These are phyloP conservation scores for Fomitopsis schrenkii DNA, from an alignment of 1,284 basidiomycete genomes.

Conservation along the genomic window DNA sequence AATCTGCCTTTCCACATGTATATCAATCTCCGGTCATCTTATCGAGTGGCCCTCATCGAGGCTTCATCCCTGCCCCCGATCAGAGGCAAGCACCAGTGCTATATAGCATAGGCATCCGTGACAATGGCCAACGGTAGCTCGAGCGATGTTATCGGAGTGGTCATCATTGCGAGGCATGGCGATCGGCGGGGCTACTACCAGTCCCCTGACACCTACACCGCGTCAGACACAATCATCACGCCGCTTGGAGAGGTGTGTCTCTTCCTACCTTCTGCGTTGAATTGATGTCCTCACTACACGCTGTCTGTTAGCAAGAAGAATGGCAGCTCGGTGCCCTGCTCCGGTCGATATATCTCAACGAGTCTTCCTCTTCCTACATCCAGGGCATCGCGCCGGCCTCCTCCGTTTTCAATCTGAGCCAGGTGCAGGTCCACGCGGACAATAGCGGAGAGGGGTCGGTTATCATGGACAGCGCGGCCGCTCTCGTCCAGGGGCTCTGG, in stretches of 20 bases:
- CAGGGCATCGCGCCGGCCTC: slow-evolving; percentile 24
- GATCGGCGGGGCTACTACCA: slow-evolving; percentile 44
- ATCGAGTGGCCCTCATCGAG: background rate
- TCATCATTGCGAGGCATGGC: slow-evolving; percentile 48
- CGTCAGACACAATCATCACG: slow-evolving; percentile 42
- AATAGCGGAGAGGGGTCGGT: slow-evolving; percentile 48
- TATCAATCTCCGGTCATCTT: background rate
- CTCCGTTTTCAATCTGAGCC: slow-evolving; percentile 29
- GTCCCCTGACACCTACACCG: slow-evolving; percentile 36
- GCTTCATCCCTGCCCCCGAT: background rate
- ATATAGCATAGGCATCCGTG: too few species aligned
- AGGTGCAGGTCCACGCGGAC: slow-evolving; percentile 40
- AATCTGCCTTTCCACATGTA: background rate
- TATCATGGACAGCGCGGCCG: slow-evolving; percentile 44
- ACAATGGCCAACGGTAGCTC: background rate
- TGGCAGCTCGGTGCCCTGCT: slow-evolving; percentile 41
- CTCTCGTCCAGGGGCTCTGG: slow-evolving; percentile 45
- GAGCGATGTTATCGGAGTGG: slow-evolving; percentile 35
- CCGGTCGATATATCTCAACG: slow-evolving; percentile 36
- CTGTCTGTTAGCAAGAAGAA: slow-evolving; percentile 32
- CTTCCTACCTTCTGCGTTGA: background rate
- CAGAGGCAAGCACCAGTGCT: background rate
- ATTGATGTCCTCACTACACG: background rate
- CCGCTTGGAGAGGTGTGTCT: slow-evolving; percentile 40
- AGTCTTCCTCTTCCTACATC: slow-evolving; percentile 32